Percentiles rank a stretch among this genome's conserved stretches.
These are phyloP conservation scores for Pichia inconspicua DNA, from an alignment of 1,139 yeast species.

Conservation along the genomic window DNA sequence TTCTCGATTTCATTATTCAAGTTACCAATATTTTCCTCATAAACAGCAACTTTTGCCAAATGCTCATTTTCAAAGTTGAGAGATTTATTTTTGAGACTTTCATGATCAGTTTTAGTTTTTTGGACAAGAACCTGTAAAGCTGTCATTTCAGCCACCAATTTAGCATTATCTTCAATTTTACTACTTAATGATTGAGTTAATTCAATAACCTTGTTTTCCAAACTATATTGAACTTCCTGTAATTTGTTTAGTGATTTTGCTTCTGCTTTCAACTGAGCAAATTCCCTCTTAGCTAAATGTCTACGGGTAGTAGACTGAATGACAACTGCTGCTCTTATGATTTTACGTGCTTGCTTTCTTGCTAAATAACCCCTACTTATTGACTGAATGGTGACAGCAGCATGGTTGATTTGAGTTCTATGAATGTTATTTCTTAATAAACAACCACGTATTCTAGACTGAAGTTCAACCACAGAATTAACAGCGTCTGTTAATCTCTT, in stretches of 20 bases:
- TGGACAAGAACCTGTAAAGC: slow-evolving; percentile 46
- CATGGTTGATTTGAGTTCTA: slow-evolving; percentile 32
- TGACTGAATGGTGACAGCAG: slow-evolving; percentile 68
- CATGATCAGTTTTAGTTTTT: slow-evolving; percentile 53
- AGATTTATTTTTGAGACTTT: slow-evolving; percentile 48
- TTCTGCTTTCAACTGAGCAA: slow-evolving; percentile 60
- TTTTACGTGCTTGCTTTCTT: slow-evolving; percentile 37
- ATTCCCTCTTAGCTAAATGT: slow-evolving; percentile 59
- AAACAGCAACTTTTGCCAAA: slow-evolving; percentile 39
- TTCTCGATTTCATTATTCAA: slow-evolving; percentile 52
- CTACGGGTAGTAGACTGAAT: slow-evolving; percentile 79
- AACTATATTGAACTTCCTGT: slow-evolving; percentile 83
- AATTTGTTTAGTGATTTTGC: slow-evolving; percentile 87
- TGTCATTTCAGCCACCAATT: slow-evolving; percentile 55
- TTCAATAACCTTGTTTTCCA: slow-evolving; percentile 94
- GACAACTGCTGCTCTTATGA: slow-evolving; percentile 49
- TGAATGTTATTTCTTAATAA: slow-evolving; percentile 35
- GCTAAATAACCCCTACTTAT: slow-evolving; percentile 52
- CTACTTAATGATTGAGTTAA: slow-evolving; percentile 76
- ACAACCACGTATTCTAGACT: slow-evolving; percentile 61
- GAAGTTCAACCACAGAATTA: slow-evolving; percentile 50
- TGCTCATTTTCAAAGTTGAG: slow-evolving; percentile 43
- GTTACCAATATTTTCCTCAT: slow-evolving; percentile 42
- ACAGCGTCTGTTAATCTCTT: slow-evolving; percentile 37
- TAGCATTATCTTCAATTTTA: slow-evolving; percentile 74